Conservation (phyloP, 768 basidiomycete species). For the Auricularia sp. region DNA sequence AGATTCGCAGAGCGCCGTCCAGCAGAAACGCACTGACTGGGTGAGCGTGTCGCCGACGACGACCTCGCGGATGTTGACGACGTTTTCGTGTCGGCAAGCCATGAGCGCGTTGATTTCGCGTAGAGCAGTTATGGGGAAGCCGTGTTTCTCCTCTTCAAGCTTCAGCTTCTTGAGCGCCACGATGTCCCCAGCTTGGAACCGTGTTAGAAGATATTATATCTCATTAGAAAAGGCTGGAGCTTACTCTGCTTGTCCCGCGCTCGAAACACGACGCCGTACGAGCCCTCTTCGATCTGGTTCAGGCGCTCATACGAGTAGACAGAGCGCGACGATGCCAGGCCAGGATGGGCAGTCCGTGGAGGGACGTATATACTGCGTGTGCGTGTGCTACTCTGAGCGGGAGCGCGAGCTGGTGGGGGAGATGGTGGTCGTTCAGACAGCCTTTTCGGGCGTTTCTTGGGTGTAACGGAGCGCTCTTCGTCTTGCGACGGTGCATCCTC, state of each 20-base stretch:
- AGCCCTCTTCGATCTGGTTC: conserved; percentile 98
- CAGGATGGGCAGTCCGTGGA: conserved; percentile 63
- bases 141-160: conserved; percentile 96
- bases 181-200: conserved; percentile 63
- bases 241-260: conserved; percentile 61
- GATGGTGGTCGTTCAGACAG: neutral
- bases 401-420: neutral
- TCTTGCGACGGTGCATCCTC: neutral
- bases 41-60: conserved; percentile 98
- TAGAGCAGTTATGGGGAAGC: conserved; percentile 94
- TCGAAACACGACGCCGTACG: conserved; percentile 95
- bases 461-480: neutral
- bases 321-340: conserved; percentile 77
- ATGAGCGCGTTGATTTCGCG: conserved; percentile 95
- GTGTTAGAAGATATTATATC: conserved; percentile 22
- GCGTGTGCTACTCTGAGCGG: neutral
- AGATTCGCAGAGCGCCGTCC: neutral
- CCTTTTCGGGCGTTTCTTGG: neutral
- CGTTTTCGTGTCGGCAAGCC: conserved; percentile 89
- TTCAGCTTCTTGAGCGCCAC: conserved; percentile 97
- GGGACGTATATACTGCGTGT: conserved; percentile 58
- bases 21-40: conserved; percentile 63
- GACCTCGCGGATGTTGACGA: conserved; percentile 93
- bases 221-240: too few relatives aligned
- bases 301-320: conserved; percentile 90